Evolutionary conservation across 2,329 filamentous ascomycete species (phyloP).

Genomic region (Aureobasidium sp.): DNA sequence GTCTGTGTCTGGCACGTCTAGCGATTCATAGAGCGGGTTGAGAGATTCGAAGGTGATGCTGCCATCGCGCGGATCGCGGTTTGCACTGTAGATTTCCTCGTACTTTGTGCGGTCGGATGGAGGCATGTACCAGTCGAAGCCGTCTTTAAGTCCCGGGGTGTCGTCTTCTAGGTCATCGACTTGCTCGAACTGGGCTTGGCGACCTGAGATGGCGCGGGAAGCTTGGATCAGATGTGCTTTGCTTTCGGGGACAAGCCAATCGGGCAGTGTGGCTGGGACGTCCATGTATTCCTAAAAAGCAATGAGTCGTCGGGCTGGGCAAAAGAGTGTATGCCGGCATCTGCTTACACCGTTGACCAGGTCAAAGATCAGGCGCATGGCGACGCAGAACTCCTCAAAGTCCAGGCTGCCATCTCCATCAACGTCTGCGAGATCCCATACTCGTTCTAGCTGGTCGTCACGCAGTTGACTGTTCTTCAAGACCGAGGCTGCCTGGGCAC

Average conservation of each 20-base stretch:
- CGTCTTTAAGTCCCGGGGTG: conserved; percentile 77
- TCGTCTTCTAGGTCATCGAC: conserved; percentile 72
- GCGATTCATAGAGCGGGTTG: conserved; percentile 74
- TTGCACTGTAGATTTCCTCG: conserved; percentile 93
- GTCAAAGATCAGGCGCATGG: conserved; percentile 97
- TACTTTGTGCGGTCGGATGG: conserved; percentile 87
- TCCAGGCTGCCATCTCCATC: conserved; percentile 96
- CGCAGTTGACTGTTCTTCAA: conserved; percentile 65
- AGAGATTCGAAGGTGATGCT: conserved; percentile 67
- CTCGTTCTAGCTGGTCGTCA: conserved; percentile 82
- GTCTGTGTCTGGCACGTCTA: conserved; percentile 67
- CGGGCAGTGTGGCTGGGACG: conserved; percentile 76
- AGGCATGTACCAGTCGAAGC: conserved; percentile 99
- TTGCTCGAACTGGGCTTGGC: conserved; percentile 74
- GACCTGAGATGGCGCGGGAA: conserved; percentile 66
- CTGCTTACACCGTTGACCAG: conserved; percentile 76
- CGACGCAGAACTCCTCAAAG: conserved; percentile 99
- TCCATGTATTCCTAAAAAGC: conserved; percentile 72
- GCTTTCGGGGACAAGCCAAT: conserved; percentile 95
- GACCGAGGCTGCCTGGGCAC: conserved; percentile 60
- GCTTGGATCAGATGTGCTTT: conserved; percentile 88
- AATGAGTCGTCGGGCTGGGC: background rate
- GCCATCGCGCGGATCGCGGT: conserved; percentile 69
- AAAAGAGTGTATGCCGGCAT: background rate
- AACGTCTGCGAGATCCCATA: conserved; percentile 96